Evolutionary conservation across 83 land plant genomes (phyloP).

Genomic region (Thuja plicata): DNA sequence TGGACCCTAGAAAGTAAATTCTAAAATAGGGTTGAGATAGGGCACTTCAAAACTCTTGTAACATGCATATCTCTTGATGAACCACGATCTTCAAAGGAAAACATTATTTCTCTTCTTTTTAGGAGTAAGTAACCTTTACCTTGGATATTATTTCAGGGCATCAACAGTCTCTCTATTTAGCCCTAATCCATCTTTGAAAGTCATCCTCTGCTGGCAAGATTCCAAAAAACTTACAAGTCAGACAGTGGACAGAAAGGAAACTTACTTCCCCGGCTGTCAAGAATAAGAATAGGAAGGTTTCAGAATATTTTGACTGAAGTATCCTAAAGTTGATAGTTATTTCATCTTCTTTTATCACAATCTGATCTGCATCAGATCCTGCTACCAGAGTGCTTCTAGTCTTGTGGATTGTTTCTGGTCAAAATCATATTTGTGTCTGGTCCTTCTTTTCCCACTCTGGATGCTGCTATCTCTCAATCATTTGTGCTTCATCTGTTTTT

Average conservation of each 20-base stretch:
- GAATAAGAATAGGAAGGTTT: too few species aligned
- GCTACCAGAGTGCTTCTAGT: too few species aligned
- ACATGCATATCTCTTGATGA: neutral
- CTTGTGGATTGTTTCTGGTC: too few species aligned
- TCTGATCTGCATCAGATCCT: neutral
- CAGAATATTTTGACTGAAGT: too few species aligned
- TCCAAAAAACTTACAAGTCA: neutral
- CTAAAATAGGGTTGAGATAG: neutral
- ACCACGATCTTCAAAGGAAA: neutral
- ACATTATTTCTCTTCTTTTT: neutral
- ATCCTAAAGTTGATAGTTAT: too few species aligned
- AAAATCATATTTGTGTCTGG: too few species aligned
- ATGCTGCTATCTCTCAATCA: too few species aligned
- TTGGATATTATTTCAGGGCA: neutral
- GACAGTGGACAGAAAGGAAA: too few species aligned
- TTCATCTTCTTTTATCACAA: neutral
- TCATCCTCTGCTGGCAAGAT: too few species aligned
- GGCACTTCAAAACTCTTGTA: neutral
- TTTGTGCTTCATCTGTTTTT: too few species aligned
- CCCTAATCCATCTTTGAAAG: neutral
- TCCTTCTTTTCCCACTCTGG: too few species aligned
- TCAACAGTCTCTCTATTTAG: neutral
- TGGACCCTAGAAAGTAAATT: neutral
- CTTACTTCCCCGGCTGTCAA: neutral
- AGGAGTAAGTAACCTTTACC: neutral